phyloP scores from a whole-genome alignment of 352 stramenopile genomes.

The Thalassiosira livingstoniorum region DNA sequence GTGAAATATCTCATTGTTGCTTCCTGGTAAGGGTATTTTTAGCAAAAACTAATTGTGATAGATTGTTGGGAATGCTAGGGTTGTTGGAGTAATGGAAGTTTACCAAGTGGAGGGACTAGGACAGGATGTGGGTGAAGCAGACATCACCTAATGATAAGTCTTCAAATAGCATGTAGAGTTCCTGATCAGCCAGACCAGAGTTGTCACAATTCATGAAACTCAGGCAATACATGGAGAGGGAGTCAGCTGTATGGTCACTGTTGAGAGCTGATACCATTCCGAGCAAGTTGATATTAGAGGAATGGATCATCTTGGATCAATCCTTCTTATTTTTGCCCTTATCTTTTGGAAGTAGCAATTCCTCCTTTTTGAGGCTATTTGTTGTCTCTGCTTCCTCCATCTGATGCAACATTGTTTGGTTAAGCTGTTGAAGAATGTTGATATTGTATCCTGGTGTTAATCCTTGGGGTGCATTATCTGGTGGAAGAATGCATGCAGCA shows the following conservation, averaged over 20 bases:
- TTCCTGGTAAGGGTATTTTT: neutral
- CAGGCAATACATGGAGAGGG: neutral
- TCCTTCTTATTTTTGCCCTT: too few species aligned
- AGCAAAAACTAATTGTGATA: neutral
- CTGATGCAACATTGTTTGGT: too few species aligned
- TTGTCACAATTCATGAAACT: neutral
- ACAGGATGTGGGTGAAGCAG: neutral
- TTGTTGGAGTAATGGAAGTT: neutral
- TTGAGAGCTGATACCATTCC: neutral
- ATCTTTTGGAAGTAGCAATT: neutral
- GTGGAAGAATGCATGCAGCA: neutral
- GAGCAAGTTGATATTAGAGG: neutral
- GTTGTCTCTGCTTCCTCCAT: neutral
- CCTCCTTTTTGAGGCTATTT: neutral
- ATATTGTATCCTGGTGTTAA: neutral
- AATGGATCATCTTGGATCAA: neutral
- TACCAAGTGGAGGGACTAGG: neutral
- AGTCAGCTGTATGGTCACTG: neutral
- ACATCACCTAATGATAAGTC: neutral
- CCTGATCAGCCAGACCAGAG: constrained; percentile 85
- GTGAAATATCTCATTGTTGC: neutral
- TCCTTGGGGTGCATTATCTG: neutral
- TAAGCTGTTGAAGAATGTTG: neutral
- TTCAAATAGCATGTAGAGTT: constrained; percentile 92
- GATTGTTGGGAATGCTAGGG: neutral